Base-by-base conservation (phyloP, 352 stramenopile genomes). In the Globisporangium okanoganense region DNA sequence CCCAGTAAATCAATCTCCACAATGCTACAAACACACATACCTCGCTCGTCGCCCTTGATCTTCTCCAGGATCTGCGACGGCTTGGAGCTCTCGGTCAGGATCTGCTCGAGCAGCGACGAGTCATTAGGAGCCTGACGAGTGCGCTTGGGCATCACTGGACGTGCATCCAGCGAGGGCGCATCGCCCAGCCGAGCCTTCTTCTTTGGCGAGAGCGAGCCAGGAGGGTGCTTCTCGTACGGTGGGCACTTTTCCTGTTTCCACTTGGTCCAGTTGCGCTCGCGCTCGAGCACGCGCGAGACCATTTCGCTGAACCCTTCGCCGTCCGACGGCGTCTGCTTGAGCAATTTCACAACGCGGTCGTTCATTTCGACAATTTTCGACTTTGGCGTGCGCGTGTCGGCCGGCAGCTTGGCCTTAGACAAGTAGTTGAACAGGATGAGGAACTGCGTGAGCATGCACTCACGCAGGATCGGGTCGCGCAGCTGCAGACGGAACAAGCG, bases 211-310 rank as follows among this genome's bases (percentile, higher is more conserved):
- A 44, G 44, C 67, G 62, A 52, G 5, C 51, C 44, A 14, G 67
- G 55, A 5, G 71, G 67, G 27, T 77, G 83, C 20, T 76, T 82
- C 44, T 95, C 86, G 54, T 93, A 94, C 52, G 64, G 75, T 10
- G 80, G 82, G 64, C 88, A 97, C 56, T 91, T 92, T n/a, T 95
- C 84, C 25, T 79, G 65, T 64, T 97, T 97, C 90, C 90, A 97
- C 64, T 92, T 84, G 47, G 92, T 88, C 87, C 87, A 97, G 58
- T 95, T 94, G 27, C 80, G 79, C 69, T 97, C 90, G 7, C 90
- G 83, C 56, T 95, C 81, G 6, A 97, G 68, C 40, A 97, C 86
- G 22, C 76, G 75, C 22, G 80, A 70, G 16, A 97, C 79, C 79
- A 96, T 92, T n/a, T 90, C 74, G n/a, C 79, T 93, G 49, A 93